Evolutionary conservation across 768 basidiomycete species (phyloP).

Genomic region (Kwoniella mangroviensis): DNA sequence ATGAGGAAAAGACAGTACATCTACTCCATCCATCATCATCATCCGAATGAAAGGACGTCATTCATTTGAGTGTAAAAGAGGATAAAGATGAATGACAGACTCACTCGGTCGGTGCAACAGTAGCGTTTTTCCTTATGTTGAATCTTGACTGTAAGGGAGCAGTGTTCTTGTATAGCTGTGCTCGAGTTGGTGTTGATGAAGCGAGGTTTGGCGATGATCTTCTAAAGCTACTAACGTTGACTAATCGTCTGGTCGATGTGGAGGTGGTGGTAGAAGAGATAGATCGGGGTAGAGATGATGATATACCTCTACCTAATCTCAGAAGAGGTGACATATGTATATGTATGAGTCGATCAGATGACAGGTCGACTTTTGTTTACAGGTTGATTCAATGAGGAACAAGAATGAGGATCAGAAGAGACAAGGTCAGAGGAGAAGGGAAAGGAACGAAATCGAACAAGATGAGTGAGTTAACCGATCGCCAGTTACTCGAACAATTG

Average conservation of each 20-base stretch:
- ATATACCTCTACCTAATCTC: conserved; percentile 4
- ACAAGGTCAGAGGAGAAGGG: background rate
- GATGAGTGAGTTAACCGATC: background rate
- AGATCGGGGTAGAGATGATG: conserved; percentile 8
- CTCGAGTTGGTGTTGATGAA: background rate
- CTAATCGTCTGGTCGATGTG: conserved; percentile 1
- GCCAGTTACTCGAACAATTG: background rate
- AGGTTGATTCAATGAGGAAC: background rate
- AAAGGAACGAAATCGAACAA: background rate
- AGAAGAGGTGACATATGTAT: conserved; percentile 14
- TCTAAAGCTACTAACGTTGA: background rate
- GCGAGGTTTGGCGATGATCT: background rate
- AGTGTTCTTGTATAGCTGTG: background rate
- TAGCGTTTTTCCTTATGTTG: conserved; percentile 19
- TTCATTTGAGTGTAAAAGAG: background rate
- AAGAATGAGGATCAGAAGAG: conserved; percentile 4
- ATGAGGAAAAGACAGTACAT: background rate
- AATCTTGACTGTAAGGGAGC: background rate
- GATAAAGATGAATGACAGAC: background rate
- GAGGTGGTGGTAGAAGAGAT: background rate
- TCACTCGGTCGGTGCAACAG: conserved; percentile 25
- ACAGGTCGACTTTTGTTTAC: background rate
- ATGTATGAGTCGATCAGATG: background rate
- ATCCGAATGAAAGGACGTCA: background rate
- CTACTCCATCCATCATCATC: background rate